These are phyloP conservation scores for Colletotrichum limetticola DNA, from an alignment of 2,329 filamentous ascomycete genomes.

Conservation along the genomic window DNA sequence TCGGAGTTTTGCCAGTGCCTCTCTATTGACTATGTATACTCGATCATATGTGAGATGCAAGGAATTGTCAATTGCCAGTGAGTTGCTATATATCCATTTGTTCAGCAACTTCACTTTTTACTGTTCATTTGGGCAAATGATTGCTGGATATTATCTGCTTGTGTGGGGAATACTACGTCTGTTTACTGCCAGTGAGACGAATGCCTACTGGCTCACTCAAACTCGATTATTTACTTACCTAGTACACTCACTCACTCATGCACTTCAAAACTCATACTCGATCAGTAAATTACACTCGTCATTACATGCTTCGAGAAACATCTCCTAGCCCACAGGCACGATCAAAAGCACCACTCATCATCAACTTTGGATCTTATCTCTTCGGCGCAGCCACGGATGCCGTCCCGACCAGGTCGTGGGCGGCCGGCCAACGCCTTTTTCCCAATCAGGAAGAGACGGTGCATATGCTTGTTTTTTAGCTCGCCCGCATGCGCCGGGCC, in stretches of 20 bases:
- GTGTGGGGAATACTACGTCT: no score
- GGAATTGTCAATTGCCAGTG: no score
- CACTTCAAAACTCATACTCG: no score
- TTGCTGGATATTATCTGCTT: no score
- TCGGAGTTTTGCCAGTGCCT: neutral
- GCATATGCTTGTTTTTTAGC: neutral
- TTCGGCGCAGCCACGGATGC: neutral
- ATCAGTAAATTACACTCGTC: neutral
- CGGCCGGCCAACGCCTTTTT: neutral
- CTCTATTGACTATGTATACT: no score
- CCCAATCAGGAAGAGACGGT: neutral
- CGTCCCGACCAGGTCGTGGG: neutral
- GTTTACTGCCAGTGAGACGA: no score
- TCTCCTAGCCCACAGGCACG: no score
- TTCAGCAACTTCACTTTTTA: no score
- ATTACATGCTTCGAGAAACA: neutral
- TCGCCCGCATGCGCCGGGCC: neutral
- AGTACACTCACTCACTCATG: neutral
- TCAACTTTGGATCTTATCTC: neutral
- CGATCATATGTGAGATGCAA: no score
- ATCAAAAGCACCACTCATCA: neutral
- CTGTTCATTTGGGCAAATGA: no score
- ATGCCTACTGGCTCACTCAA: neutral
- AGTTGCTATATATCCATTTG: no score
- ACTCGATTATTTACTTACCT: no score